Conservation (phyloP, 129 eudicot genomes). For the Chrysanthemum seticuspe region DNA sequence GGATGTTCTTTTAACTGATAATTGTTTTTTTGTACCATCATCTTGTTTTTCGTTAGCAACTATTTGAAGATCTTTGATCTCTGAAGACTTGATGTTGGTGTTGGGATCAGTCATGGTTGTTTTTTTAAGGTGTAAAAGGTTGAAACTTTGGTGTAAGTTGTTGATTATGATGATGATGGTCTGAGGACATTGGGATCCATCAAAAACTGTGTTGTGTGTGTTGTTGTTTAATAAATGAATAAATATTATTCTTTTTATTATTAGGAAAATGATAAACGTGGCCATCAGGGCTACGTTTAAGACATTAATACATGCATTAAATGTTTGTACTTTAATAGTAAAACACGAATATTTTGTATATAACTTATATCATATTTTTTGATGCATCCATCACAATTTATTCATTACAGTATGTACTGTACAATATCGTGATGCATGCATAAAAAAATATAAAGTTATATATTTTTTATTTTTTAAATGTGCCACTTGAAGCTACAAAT, state of each 20-base stretch:
- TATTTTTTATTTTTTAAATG: too few species aligned
- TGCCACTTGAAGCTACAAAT: too few species aligned
- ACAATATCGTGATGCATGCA: too few species aligned
- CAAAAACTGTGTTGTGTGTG: constrained; percentile 35
- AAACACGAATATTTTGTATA: too few species aligned
- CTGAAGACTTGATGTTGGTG: constrained; percentile 26
- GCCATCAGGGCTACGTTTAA: too few species aligned
- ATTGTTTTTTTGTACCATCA: constrained; percentile 32
- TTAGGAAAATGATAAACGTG: too few species aligned
- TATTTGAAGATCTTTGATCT: constrained; percentile 52
- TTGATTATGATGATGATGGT: constrained; percentile 32
- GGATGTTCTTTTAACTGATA: constrained; percentile 67
- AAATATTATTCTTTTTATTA: background rate
- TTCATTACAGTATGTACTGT: too few species aligned
- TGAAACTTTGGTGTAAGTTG: constrained; percentile 22
- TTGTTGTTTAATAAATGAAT: constrained; percentile 4
- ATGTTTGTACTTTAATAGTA: too few species aligned
- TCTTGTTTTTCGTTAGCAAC: constrained; percentile 43
- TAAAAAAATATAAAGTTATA: too few species aligned
- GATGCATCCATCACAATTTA: too few species aligned
- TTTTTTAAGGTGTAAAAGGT: constrained; percentile 38
- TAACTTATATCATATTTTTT: too few species aligned
- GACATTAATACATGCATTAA: too few species aligned
- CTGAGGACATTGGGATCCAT: constrained; percentile 66
- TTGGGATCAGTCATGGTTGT: constrained; percentile 36